Conservation (phyloP, 169 alveolate species). For the Neospora caninum region DNA sequence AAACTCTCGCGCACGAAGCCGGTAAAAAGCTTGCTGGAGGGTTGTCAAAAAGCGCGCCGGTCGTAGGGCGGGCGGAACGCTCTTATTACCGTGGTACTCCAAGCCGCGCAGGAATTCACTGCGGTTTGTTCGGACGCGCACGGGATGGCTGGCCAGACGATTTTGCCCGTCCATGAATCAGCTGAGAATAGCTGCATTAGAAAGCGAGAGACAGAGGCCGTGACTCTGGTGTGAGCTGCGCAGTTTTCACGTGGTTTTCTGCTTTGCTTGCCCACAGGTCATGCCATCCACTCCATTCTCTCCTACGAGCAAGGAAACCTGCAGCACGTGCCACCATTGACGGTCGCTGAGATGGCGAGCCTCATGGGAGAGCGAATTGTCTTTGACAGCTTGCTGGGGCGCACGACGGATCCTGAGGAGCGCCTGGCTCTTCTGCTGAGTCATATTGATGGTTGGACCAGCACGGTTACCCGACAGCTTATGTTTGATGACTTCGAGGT, state of each 20-base stretch:
- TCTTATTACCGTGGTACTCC: too few species aligned
- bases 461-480: not conserved
- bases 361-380: not conserved
- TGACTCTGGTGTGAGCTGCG: too few species aligned
- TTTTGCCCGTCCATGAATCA: too few species aligned
- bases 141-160: too few species aligned
- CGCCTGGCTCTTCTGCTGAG: not conserved
- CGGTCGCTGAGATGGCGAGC: conserved; percentile 9
- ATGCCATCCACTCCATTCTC: not conserved
- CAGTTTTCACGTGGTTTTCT: too few species aligned
- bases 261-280: not conserved
- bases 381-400: not conserved
- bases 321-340: not conserved
- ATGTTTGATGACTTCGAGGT: conserved; percentile 24
- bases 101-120: too few species aligned
- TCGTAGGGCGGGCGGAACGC: too few species aligned
- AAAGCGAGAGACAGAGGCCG: too few species aligned
- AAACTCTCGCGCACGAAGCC: conserved; percentile 27
- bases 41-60: too few species aligned
- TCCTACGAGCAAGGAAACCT: conserved; percentile 20
- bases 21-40: too few species aligned
- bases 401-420: not conserved
- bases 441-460: not conserved
- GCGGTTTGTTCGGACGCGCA: too few species aligned
- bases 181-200: too few species aligned